Evolutionary conservation across 352 stramenopile genomes (phyloP), one percentile per base, ranked within the genome.

Genomic region (Pythium insidiosum): DNA sequence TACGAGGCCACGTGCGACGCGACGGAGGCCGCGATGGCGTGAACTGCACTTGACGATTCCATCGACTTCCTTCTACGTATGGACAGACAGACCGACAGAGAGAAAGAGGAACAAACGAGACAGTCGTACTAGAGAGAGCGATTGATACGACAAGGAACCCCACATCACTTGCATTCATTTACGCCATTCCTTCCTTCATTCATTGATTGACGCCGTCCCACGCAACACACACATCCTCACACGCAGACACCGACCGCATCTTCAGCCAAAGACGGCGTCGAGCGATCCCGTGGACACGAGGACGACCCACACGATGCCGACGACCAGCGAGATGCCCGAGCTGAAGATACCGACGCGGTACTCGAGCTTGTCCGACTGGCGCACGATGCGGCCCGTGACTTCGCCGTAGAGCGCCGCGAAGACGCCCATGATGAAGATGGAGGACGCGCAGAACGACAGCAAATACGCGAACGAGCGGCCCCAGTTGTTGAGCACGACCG

Each of bases 341-440:
- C 47, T 66, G 44, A 72, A 68, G 24, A 81, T 56, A 24, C 53
- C 53, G 16, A 81, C 47, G 34, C 53, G 39, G 37, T 67, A 73
- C n/a, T 58, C 48, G n/a, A 73, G 38, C 6, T 42, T 48, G 30
- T 58, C 49, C 38, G 58, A 68, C 29, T 52, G 22, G 35, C 49
- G 31, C 13, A 48, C 48, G 33, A 67, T 39, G 2, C 56, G 59
- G 2, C 52, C 51, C 16, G 60, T 74, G 47, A 56, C 36, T 28
- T 65, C 63, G 16, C 81, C 75, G 50, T 88, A 89, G 2, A 66
- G 40, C 0, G 61, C 56, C 3, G 81, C 68, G 65, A 89, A 94
- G 5, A 53, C 48, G 30, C 75, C 81, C 81, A 94, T 94, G 25
- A 82, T 78, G 28, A 89, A 47, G 31, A 73, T 89, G 19, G 56